These are phyloP conservation scores for Hypoxylon sp. DNA, from an alignment of 2,329 filamentous ascomycete genomes.

Conservation along the genomic window DNA sequence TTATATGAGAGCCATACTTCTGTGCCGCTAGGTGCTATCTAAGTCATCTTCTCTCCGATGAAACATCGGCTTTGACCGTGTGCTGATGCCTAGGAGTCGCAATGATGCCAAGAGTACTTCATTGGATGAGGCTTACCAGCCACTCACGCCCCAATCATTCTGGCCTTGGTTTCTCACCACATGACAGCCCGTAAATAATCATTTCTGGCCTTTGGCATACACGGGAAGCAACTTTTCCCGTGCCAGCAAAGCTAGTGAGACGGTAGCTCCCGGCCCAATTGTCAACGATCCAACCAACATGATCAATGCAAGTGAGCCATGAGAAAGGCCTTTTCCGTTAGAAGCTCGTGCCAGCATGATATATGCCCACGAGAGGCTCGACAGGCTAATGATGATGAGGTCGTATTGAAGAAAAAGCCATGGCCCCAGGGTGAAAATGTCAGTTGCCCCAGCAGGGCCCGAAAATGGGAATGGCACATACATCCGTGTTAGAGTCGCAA, in stretches of 20 bases:
- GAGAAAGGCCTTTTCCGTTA: slow-evolving; percentile 1
- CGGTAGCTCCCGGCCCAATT: slow-evolving; percentile 45
- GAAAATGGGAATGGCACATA: slow-evolving; percentile 40
- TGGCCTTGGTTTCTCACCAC: background rate
- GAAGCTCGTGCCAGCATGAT: slow-evolving; percentile 1
- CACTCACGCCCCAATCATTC: background rate
- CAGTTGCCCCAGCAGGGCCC: slow-evolving; percentile 39
- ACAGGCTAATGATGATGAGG: slow-evolving; percentile 47
- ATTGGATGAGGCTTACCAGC: background rate
- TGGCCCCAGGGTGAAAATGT: slow-evolving; percentile 43
- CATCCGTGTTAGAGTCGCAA: slow-evolving; percentile 42
- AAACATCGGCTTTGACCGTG: background rate
- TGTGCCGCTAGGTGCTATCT: background rate
- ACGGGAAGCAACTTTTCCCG: slow-evolving; percentile 39
- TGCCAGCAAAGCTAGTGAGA: slow-evolving; percentile 45
- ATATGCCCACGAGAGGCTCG: slow-evolving; percentile 48
- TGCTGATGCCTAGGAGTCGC: background rate
- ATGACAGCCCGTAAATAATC: background rate
- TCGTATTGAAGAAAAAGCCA: slow-evolving; percentile 53
- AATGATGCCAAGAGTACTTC: background rate
- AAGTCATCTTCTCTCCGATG: background rate
- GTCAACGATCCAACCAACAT: slow-evolving; percentile 40
- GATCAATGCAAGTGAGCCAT: slow-evolving; percentile 7
- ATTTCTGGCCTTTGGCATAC: background rate
- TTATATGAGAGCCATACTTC: background rate